Conservation (phyloP, 2,329 filamentous ascomycete species). For the Paraconiothyrium brasiliense region DNA sequence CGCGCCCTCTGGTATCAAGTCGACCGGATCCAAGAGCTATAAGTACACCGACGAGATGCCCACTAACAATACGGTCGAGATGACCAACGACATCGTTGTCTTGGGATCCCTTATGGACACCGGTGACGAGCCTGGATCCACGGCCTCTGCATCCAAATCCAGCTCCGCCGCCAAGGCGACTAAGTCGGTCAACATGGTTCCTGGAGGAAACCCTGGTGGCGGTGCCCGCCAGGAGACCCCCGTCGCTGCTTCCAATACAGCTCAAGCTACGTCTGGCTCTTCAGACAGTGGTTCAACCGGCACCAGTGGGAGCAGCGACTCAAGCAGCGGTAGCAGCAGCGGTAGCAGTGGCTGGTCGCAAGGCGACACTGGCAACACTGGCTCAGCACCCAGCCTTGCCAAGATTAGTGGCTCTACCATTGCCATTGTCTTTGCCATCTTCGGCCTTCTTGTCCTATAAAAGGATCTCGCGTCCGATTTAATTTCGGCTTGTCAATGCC, state of each 20-base stretch:
- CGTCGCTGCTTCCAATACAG: conserved; percentile 21
- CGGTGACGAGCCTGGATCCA: conserved; percentile 72
- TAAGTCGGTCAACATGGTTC: conserved; percentile 59
- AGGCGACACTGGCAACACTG: conserved; percentile 27
- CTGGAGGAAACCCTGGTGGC: conserved; percentile 64
- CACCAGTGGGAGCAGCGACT: conserved; percentile 23
- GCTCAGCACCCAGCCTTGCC: conserved; percentile 32
- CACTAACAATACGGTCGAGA: conserved; percentile 77
- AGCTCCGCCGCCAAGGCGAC: conserved; percentile 36
- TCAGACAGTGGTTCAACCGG: conserved; percentile 29
- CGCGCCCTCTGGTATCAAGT: conserved; percentile 74
- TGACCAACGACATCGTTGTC: conserved; percentile 77
- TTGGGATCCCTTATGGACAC: conserved; percentile 83
- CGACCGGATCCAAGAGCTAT: conserved; percentile 72
- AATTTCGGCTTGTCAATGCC: conserved; percentile 15
- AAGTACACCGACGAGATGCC: conserved; percentile 71
- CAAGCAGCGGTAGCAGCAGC: conserved; percentile 24
- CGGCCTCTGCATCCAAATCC: conserved; percentile 39
- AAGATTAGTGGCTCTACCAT: conserved; percentile 44
- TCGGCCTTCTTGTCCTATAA: conserved; percentile 44
- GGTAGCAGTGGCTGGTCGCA: conserved; percentile 36
- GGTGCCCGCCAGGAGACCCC: conserved; percentile 51
- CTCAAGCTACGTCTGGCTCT: conserved; percentile 21
- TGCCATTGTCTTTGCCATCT: conserved; percentile 46
- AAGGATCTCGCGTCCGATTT: not conserved